Evolutionary conservation across 139 green algal genomes (phyloP), one percentile per base, ranked within the genome.

Genomic region (Chlamydomonas asymmetrica): DNA sequence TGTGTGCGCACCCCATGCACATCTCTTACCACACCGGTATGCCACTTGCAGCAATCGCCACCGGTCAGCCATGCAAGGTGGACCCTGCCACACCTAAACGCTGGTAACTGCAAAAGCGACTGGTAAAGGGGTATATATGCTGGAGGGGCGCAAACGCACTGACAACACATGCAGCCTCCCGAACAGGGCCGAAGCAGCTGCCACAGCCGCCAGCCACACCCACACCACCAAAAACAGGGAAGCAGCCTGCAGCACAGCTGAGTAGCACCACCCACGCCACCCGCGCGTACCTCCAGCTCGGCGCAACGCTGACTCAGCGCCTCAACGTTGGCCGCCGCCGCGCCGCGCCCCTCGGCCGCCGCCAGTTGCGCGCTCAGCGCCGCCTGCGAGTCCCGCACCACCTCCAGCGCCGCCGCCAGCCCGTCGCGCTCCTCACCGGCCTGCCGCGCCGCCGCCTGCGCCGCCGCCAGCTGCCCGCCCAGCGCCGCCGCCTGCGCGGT

Each of bases 401-500:
- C 41, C 27, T 2, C 20, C 37, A 75, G 68, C 29, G 27, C 50
- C 37, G 52, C 68, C 50, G 22, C 16, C 18, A 38, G 54, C 38
- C 40, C 40, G 31, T 4, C 34, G 56, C 59, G 56, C 70, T 76
- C 70, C 29, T 22, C 56, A 23, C 16, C 50, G 7, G 40, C 27
- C 50, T 16, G 40, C 18, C 60, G 39, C 39, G 5, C 41, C 54
- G 9, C 0, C 37, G 29, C 25, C 4, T n/a, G 29, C 50, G 66
- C 54, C 54, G 54, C 38, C 13, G 6, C 31, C 25, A 73, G 39
- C 37, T 64, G 57, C 16, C 29, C 23, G 2, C 67, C 40, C 10
- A 71, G 37, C 56, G 23, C 25, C 59, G 72, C 60, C 61, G 49
- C 27, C 37, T 68, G n/a, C n/a, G n/a, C n/a, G n/a, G n/a, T n/a